Evolutionary conservation across 2,329 filamentous ascomycete species (phyloP), one percentile per base, ranked within the genome.

Genomic region (Tricladium varicosporioides): DNA sequence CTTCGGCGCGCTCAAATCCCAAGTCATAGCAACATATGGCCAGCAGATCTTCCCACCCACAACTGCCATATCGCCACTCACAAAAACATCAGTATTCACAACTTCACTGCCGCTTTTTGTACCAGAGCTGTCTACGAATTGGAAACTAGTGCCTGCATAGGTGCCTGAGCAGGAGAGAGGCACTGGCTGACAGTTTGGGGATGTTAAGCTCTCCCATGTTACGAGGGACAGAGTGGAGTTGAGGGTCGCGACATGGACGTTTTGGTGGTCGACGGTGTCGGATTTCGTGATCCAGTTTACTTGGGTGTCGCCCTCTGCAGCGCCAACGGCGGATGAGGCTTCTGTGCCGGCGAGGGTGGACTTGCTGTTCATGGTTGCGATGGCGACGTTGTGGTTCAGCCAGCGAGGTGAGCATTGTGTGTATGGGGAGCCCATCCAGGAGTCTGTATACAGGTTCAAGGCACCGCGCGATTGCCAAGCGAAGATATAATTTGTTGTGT

Each of bases 51-150:
- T 75, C 18, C 79, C 60, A 58, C 83, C 80, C n/a, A 71, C 63
- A 74, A 83, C 79, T 32, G 80, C 81, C 76, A 86, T 84, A 64
- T 86, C 83, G 42, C 83, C 83, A 7, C 82, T 80, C 47, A 86
- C 80, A 63, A 76, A 83, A n/a, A 79, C 77, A 65, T 84, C 75
- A 11, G 69, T 75, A n/a, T 75, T 77, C 53, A 73, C 74, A 57
- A 84, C 64, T 1, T 79, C 70, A 14, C 75, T 71, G 16, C 82
- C 83, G 36, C 84, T 72, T 66, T 77, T 81, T 52, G 74, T 70
- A 1, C 83, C 83, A 11, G 73, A 69, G 53, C 70, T 75, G 64
- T 77, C 74, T 22, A 86, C 78, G 52, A 81, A 72, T 71, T 86
- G 83, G 75, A 82, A 86, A 69, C 77, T 80, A 7, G 83, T 79